Percentiles rank a stretch among this genome's conserved stretches.
Conservation (phyloP, 331 rosid species). For the Quercus lobata region DNA sequence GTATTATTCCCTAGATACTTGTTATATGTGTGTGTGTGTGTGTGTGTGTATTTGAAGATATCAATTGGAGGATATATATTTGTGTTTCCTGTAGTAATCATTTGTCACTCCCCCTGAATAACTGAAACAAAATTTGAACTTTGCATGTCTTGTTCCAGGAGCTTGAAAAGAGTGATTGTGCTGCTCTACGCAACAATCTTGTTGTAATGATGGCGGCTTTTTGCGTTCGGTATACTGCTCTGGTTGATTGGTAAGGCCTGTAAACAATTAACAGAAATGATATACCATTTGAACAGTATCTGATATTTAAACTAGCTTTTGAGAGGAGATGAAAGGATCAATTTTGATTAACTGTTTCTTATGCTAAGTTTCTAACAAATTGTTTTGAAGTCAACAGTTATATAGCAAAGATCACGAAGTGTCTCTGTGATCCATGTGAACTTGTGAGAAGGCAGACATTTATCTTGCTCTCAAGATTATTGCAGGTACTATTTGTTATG, state of each 20-base stretch:
- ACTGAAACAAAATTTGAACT: slow-evolving; percentile 11
- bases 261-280: not conserved
- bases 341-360: slow-evolving; percentile 1
- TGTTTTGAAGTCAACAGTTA: slow-evolving; percentile 58
- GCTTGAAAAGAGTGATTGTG: slow-evolving; percentile 74
- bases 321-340: not conserved
- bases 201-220: slow-evolving; percentile 85
- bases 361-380: slow-evolving; percentile 23
- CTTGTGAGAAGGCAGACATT: slow-evolving; percentile 95
- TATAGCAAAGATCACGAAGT: slow-evolving; percentile 76
- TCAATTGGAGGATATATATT: not conserved
- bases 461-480: slow-evolving; percentile 78
- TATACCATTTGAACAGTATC: not conserved
- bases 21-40: too few relatives aligned
- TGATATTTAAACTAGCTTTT: slow-evolving; percentile 10
- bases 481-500: slow-evolving; percentile 57
- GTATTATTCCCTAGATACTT: too few relatives aligned
- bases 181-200: slow-evolving; percentile 90
- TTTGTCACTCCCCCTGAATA: not conserved
- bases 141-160: slow-evolving; percentile 47
- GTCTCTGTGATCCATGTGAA: slow-evolving; percentile 94
- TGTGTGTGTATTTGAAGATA: not conserved
- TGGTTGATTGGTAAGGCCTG: slow-evolving; percentile 80
- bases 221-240: slow-evolving; percentile 90
- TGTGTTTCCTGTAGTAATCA: not conserved